Conservation (phyloP, 2,329 filamentous ascomycete genomes). For the Neobulgaria alba region DNA sequence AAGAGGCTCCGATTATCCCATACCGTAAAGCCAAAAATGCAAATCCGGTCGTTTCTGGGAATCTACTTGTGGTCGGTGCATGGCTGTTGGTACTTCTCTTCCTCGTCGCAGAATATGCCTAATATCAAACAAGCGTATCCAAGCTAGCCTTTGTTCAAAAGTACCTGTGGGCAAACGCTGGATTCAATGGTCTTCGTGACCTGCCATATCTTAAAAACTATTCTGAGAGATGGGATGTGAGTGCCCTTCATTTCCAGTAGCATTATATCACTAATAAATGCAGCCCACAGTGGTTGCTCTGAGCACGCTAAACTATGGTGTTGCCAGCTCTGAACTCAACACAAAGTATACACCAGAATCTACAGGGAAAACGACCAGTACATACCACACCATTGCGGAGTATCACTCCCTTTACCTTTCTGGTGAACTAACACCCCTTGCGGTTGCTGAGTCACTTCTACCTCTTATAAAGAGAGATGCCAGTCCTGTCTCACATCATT, state of each 20-base stretch:
- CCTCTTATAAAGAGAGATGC: slow-evolving; percentile 57
- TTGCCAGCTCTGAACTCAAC: too few relatives aligned
- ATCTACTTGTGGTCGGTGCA: slow-evolving; percentile 51
- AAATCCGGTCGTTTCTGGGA: slow-evolving; percentile 64
- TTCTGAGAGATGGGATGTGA: slow-evolving; percentile 41
- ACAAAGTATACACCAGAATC: too few relatives aligned
- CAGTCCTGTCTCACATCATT: slow-evolving; percentile 49
- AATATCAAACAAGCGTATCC: slow-evolving; percentile 40
- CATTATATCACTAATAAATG: slow-evolving; percentile 6
- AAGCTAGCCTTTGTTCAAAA: slow-evolving; percentile 53
- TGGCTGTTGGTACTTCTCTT: slow-evolving; percentile 42
- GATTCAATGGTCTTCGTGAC: slow-evolving; percentile 40
- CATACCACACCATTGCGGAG: slow-evolving; percentile 64
- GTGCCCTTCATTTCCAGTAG: slow-evolving; percentile 9
- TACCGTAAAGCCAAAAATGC: slow-evolving; percentile 43
- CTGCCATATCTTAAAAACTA: slow-evolving; percentile 38
- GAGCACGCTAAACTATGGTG: slow-evolving; percentile 14
- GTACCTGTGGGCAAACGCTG: slow-evolving; percentile 62
- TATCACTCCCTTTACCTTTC: slow-evolving; percentile 68
- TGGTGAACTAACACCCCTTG: slow-evolving; percentile 60
- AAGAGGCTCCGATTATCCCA: slow-evolving; percentile 27
- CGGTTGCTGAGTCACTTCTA: slow-evolving; percentile 63
- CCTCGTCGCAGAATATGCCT: slow-evolving; percentile 3
- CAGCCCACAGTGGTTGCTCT: slow-evolving; percentile 51
- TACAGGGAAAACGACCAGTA: too few relatives aligned